These are phyloP conservation scores for Platanthera zijinensis DNA, from an alignment of 106 monocot species.

Conservation along the genomic window DNA sequence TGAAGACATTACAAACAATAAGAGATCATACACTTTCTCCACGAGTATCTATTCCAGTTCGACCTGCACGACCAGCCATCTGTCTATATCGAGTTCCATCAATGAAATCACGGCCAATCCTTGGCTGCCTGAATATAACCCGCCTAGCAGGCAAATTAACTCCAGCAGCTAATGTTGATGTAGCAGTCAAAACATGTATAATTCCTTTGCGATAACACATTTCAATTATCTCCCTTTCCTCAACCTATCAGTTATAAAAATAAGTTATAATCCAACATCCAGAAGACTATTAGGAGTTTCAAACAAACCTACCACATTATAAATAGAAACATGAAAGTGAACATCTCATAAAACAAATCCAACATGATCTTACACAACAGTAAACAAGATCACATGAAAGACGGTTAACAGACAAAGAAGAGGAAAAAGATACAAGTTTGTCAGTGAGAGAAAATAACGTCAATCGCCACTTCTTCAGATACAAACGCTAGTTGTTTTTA, in stretches of 20 bases:
- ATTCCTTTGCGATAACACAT: constrained; percentile 89
- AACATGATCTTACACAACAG: too few species aligned
- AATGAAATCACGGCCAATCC: constrained; percentile 96
- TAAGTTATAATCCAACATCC: neutral
- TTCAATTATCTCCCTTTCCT: constrained; percentile 96
- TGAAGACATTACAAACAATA: constrained; percentile 2
- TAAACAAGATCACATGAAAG: too few species aligned
- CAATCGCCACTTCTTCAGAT: too few species aligned
- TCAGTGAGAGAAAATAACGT: too few species aligned
- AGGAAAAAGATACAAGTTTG: too few species aligned
- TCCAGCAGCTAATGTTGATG: constrained; percentile 99
- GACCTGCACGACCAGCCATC: constrained; percentile 98
- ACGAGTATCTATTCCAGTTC: constrained; percentile 93
- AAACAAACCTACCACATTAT: too few species aligned
- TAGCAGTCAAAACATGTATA: constrained; percentile 89
- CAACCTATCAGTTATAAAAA: constrained; percentile 46
- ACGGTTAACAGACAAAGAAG: too few species aligned
- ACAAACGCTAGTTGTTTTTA: too few species aligned
- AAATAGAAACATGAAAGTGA: too few species aligned
- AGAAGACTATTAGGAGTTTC: neutral
- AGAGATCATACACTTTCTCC: constrained; percentile 86
- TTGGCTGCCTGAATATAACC: constrained; percentile 98
- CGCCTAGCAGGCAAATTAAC: constrained; percentile 97
- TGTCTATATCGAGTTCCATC: constrained; percentile 97
- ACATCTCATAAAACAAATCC: too few species aligned